These are phyloP conservation scores for Aureobasidium namibiae DNA, from an alignment of 2,329 filamentous ascomycete species.

Conservation along the genomic window DNA sequence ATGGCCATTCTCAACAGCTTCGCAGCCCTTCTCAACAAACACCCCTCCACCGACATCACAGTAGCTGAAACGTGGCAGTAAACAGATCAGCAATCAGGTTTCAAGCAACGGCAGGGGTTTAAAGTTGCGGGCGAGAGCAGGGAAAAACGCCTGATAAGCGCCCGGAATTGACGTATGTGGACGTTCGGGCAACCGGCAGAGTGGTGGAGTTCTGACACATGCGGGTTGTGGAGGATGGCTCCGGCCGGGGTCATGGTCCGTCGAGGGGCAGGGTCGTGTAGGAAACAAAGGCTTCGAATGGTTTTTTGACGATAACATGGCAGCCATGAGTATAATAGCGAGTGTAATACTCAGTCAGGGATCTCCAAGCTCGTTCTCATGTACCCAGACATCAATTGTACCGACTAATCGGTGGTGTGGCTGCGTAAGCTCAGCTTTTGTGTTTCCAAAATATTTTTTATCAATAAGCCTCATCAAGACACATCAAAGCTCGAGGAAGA, in stretches of 20 bases:
- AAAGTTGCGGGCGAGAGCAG: background rate
- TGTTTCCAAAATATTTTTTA: too few species aligned
- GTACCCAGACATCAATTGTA: too few species aligned
- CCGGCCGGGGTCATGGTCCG: background rate
- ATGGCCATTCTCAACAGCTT: background rate
- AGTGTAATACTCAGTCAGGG: background rate
- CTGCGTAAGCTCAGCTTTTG: background rate
- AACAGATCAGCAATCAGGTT: background rate
- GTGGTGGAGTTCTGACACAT: background rate
- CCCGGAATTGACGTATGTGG: background rate
- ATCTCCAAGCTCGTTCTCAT: too few species aligned
- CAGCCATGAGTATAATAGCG: background rate
- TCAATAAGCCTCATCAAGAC: too few species aligned
- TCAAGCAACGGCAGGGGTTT: background rate
- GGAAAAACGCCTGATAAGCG: background rate
- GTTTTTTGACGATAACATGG: background rate
- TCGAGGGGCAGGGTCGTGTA: background rate
- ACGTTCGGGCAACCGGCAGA: background rate
- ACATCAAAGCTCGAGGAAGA: too few species aligned
- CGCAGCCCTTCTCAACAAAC: background rate
- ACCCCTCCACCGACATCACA: background rate
- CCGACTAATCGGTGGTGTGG: background rate
- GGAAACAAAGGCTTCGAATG: background rate
- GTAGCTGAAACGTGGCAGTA: background rate
- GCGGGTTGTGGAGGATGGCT: background rate